Conservation (phyloP, 2,329 filamentous ascomycete species). For the Colletotrichum falcatum region DNA sequence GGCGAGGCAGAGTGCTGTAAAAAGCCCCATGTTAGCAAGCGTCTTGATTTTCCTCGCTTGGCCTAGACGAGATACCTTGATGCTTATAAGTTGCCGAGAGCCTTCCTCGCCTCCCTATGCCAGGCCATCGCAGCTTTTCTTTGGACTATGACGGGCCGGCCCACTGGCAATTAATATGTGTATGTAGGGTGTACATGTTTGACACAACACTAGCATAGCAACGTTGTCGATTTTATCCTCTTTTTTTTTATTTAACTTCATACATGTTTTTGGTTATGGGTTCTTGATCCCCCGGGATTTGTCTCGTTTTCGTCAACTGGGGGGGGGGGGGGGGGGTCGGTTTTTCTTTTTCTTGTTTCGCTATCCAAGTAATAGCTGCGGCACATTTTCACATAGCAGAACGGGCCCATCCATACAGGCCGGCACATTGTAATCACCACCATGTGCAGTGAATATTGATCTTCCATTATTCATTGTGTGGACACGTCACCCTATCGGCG, state of each 20-base stretch:
- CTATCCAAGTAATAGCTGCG: background rate
- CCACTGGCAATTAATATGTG: conserved; percentile 23
- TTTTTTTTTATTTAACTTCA: background rate
- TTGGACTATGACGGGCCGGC: conserved; percentile 15
- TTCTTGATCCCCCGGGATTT: background rate
- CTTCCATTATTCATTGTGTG: background rate
- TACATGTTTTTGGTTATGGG: background rate
- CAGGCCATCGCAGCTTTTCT: conserved; percentile 1
- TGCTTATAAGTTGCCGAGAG: conserved; percentile 15
- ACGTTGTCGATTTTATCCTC: background rate
- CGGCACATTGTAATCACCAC: background rate
- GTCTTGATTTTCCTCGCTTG: conserved; percentile 24
- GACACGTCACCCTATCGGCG: background rate
- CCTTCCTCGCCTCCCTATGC: background rate
- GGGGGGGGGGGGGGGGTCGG: no score
- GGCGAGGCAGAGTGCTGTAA: conserved; percentile 26
- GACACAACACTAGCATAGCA: conserved; percentile 31
- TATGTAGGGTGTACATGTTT: conserved; percentile 34
- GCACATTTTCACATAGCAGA: background rate
- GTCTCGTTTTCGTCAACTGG: background rate
- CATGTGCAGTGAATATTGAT: background rate
- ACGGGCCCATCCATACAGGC: background rate
- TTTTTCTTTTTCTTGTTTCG: no score
- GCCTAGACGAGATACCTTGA: conserved; percentile 35
- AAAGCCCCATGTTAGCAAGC: conserved; percentile 29